These are phyloP conservation scores for Penicillium simplicissimum DNA, from an alignment of 495 filamentous ascomycete genomes.

Conservation along the genomic window DNA sequence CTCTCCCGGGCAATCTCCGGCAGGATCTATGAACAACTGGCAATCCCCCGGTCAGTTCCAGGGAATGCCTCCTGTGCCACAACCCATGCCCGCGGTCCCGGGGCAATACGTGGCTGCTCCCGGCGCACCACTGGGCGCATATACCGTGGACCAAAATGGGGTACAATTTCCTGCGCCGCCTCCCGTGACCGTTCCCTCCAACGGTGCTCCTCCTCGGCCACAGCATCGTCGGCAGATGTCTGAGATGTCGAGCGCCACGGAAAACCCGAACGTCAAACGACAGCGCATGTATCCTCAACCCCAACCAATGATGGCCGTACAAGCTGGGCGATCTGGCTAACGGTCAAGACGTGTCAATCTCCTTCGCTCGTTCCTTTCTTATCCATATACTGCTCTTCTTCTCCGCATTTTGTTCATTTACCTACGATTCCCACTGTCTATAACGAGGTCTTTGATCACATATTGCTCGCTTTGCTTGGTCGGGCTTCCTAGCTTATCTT, in stretches of 20 bases:
- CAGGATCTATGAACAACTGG: slow-evolving; percentile 67
- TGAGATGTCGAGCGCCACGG: slow-evolving; percentile 60
- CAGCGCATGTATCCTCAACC: slow-evolving; percentile 63
- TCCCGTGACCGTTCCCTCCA: slow-evolving; percentile 49
- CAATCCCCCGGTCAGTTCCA: slow-evolving; percentile 71
- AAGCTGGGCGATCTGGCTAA: slow-evolving; percentile 41
- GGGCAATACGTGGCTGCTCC: slow-evolving; percentile 50
- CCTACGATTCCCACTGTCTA: slow-evolving; percentile 37
- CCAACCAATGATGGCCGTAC: slow-evolving; percentile 49
- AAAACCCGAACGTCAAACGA: slow-evolving; percentile 59
- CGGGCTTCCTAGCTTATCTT: slow-evolving; percentile 17
- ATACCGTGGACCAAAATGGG: slow-evolving; percentile 53
- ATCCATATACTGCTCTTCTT: slow-evolving; percentile 1
- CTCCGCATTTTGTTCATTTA: slow-evolving; percentile 27
- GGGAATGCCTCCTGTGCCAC: slow-evolving; percentile 59
- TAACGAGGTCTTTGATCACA: slow-evolving; percentile 32
- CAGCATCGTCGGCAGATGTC: slow-evolving; percentile 66
- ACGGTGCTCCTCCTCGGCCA: slow-evolving; percentile 37
- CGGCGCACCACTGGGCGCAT: slow-evolving; percentile 42
- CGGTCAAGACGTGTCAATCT: not conserved
- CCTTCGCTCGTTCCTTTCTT: not conserved
- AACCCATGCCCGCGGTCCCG: slow-evolving; percentile 51
- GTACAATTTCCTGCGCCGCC: slow-evolving; percentile 53
- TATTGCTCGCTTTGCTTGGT: slow-evolving; percentile 19
- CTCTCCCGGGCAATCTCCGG: slow-evolving; percentile 75